Evolutionary conservation across 2,329 filamentous ascomycete genomes (phyloP), one percentile per base, ranked within the genome.

Genomic region (Xenoacremonium recifei): DNA sequence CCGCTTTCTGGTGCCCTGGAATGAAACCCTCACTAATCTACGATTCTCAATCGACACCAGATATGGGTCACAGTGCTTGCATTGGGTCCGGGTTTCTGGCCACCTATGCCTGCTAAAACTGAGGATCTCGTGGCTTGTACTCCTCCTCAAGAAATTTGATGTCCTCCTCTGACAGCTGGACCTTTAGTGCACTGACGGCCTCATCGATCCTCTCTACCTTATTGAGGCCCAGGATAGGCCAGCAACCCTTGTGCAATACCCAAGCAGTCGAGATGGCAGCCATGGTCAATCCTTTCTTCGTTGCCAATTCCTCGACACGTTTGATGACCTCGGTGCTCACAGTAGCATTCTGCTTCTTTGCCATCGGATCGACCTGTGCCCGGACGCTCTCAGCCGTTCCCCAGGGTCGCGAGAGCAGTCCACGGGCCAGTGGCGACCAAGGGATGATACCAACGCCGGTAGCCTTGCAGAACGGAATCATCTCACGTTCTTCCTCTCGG

Each of bases 241-340:
- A 77, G 18, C 71, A 62, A 5, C 75, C 72, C 33, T 73, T 67
- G 48, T 72, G 69, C 49, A 78, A 64, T 48, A 75, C 72, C 84
- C 83, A 87, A 3, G 80, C 81, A 40, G 83, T 70, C 1, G 82
- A 76, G 18, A 87, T 76, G 42, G 84, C 76, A 33, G 78, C 76
- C 75, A 87, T 86, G 49, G 72, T 77, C 58, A 77, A 73, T 1
- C 68, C 73, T 49, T 73, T 73, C 63, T 80, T 79, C 48, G 71
- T 67, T 0, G 81, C 78, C 12, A 84, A 50, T 58, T 84, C 75
- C 59, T 82, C 71, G 3, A 68, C 55, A 6, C 62, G 40, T 47
- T 62, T 47, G 32, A 68, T 52, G 34, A 68, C 60, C 12, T 56
- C 53, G 30, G 55, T 6, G 17, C 57, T 61, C 2, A 56, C 58